Evolutionary conservation across 441 rosid genomes (phyloP).

Genomic region (Kokia cookei): DNA sequence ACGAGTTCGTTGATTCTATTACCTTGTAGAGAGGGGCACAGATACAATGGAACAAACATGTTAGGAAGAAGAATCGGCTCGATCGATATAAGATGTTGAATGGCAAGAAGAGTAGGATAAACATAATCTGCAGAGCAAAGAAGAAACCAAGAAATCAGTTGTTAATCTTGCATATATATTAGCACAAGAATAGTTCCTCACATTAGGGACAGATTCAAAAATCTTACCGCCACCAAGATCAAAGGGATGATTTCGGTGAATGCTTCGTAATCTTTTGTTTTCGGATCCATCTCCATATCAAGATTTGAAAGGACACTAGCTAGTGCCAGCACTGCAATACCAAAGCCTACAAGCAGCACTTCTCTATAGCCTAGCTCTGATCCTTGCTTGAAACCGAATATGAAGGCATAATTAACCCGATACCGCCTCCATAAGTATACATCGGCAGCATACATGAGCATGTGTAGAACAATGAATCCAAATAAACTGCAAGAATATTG

Average conservation of each 20-base stretch:
- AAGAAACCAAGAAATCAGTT: not conserved
- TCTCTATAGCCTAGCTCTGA: slow-evolving; percentile 71
- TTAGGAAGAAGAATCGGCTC: slow-evolving; percentile 51
- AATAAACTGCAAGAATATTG: slow-evolving; percentile 47
- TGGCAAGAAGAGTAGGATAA: slow-evolving; percentile 41
- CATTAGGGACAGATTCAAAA: not conserved
- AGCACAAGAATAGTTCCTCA: not conserved
- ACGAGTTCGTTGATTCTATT: not conserved
- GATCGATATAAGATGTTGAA: slow-evolving; percentile 57
- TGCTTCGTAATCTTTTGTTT: slow-evolving; percentile 27
- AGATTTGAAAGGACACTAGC: slow-evolving; percentile 56
- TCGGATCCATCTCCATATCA: slow-evolving; percentile 77
- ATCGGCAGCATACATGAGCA: slow-evolving; percentile 32
- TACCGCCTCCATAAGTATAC: slow-evolving; percentile 56
- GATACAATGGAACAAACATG: slow-evolving; percentile 45
- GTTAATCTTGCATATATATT: not conserved
- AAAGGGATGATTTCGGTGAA: slow-evolving; percentile 67
- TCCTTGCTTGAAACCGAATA: slow-evolving; percentile 81
- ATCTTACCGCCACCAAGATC: slow-evolving; percentile 37
- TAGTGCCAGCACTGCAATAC: slow-evolving; percentile 45
- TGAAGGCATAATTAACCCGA: slow-evolving; percentile 70
- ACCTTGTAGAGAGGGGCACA: slow-evolving; percentile 74
- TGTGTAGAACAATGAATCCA: slow-evolving; percentile 60
- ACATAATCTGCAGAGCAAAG: slow-evolving; percentile 36
- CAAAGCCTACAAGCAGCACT: slow-evolving; percentile 54